A percentile compares a stretch with the other conserved stretches of the same genome.
These are phyloP conservation scores for Cyclostephanos tholiformis DNA, from an alignment of 108 stramenopile species.

Conservation along the genomic window DNA sequence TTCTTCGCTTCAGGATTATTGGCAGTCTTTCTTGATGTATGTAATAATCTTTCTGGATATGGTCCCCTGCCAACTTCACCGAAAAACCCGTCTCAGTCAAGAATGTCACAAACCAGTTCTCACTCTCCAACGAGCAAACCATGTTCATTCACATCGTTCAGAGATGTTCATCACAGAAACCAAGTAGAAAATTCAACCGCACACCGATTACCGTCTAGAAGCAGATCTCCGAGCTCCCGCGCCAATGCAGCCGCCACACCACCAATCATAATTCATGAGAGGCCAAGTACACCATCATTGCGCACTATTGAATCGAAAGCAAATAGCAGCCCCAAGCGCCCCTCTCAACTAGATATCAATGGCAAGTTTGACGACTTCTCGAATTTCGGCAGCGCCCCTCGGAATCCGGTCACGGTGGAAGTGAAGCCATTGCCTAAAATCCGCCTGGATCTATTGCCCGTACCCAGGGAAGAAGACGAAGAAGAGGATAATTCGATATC, in stretches of 20 bases:
- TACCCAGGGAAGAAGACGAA: conserved; percentile 88
- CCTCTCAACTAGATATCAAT: conserved; percentile 12
- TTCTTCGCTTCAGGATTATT: conserved; percentile 34
- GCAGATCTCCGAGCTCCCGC: conserved; percentile 21
- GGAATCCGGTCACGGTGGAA: conserved; percentile 75
- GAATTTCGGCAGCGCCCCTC: conserved; percentile 18
- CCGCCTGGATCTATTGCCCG: conserved; percentile 82
- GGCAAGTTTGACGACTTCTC: conserved; percentile 39
- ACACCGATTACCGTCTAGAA: conserved; percentile 3
- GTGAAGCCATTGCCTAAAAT: conserved; percentile 89
- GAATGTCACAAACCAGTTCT: conserved; percentile 13
- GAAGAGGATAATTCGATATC: conserved; percentile 51
- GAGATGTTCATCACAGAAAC: conserved; percentile 28
- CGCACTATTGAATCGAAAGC: conserved; percentile 34
- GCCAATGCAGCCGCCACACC: conserved; percentile 19
- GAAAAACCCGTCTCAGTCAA: conserved; percentile 12
- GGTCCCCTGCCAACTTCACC: conserved; percentile 9
- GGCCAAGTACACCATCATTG: conserved; percentile 31
- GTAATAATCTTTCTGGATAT: conserved; percentile 29
- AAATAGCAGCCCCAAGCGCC: conserved; percentile 9
- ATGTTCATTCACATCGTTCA: conserved; percentile 48
- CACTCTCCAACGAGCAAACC: conserved; percentile 21
- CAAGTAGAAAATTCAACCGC: conserved; percentile 14
- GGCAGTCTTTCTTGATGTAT: conserved; percentile 42
- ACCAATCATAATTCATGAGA: conserved; percentile 7